A percentile compares a stretch with the other conserved stretches of the same genome.
Evolutionary conservation across 1,284 basidiomycete genomes (phyloP).

Genomic region (Blastosporella zonata): DNA sequence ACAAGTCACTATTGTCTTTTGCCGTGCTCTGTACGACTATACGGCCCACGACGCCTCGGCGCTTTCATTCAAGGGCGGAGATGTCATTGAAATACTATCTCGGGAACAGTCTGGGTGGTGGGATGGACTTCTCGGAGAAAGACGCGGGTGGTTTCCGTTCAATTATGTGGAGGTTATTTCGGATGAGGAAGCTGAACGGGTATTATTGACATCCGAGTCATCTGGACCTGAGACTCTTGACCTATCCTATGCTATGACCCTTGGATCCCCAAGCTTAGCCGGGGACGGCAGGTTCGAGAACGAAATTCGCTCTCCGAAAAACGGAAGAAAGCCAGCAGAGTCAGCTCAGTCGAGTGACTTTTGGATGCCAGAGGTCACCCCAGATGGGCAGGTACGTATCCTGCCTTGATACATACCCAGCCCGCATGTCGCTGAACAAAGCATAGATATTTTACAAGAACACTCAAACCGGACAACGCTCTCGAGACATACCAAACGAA

Average conservation of each 20-base stretch:
- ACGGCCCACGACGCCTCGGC: slow-evolving; percentile 82
- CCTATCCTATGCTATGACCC: slow-evolving; percentile 48
- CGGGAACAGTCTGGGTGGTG: slow-evolving; percentile 96
- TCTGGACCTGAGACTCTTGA: slow-evolving; percentile 37
- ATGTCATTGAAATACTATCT: slow-evolving; percentile 92
- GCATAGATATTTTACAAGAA: slow-evolving; percentile 90
- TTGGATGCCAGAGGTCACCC: slow-evolving; percentile 74
- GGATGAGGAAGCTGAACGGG: slow-evolving; percentile 74
- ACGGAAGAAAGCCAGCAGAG: slow-evolving; percentile 38
- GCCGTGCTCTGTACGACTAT: slow-evolving; percentile 91
- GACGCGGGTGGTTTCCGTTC: slow-evolving; percentile 96
- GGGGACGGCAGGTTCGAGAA: too few relatives aligned
- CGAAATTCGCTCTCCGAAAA: slow-evolving; percentile 41
- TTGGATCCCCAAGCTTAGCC: too few relatives aligned
- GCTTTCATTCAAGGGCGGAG: slow-evolving; percentile 82
- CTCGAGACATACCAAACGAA: slow-evolving; percentile 81
- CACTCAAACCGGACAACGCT: slow-evolving; percentile 82
- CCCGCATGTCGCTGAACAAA: neutral
- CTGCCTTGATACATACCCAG: neutral
- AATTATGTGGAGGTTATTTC: slow-evolving; percentile 86
- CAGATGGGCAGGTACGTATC: slow-evolving; percentile 65
- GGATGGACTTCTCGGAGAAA: slow-evolving; percentile 89
- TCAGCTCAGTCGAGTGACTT: slow-evolving; percentile 60
- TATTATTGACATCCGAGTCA: slow-evolving; percentile 49
- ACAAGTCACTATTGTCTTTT: slow-evolving; percentile 74